These are phyloP conservation scores for Scheffersomyces cryptocercus DNA, from an alignment of 1,139 yeast genomes.

Conservation along the genomic window DNA sequence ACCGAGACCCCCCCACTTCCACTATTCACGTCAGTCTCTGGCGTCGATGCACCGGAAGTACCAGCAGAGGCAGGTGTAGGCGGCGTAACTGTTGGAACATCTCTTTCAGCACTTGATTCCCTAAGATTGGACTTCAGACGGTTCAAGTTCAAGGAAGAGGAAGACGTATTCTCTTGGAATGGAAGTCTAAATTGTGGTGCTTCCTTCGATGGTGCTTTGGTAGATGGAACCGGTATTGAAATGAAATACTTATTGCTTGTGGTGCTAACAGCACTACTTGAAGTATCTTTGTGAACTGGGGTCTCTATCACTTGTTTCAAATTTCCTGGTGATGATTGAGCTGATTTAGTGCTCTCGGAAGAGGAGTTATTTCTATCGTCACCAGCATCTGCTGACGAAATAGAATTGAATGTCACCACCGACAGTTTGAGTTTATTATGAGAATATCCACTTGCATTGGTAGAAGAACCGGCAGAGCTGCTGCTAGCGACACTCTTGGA, in stretches of 20 bases:
- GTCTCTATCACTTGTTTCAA: no score
- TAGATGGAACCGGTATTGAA: slow-evolving; percentile 24
- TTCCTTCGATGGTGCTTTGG: slow-evolving; percentile 30
- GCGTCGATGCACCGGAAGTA: background rate
- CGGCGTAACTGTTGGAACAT: slow-evolving; percentile 1
- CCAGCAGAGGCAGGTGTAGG: background rate
- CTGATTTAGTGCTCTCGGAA: background rate
- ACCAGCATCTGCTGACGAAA: slow-evolving; percentile 7
- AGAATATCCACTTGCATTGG: slow-evolving; percentile 1
- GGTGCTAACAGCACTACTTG: background rate
- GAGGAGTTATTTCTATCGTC: background rate
- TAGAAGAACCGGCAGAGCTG: slow-evolving; percentile 7
- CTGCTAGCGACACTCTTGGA: slow-evolving; percentile 6
- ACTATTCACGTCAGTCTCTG: background rate
- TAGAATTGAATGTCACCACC: slow-evolving; percentile 5
- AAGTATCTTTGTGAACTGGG: background rate
- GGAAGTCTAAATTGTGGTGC: slow-evolving; percentile 62
- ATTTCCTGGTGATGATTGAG: no score
- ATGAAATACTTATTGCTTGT: slow-evolving; percentile 13
- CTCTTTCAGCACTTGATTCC: slow-evolving; percentile 2
- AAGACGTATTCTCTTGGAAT: slow-evolving; percentile 46
- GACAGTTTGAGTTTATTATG: slow-evolving; percentile 3
- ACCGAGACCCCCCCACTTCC: slow-evolving; percentile 1
- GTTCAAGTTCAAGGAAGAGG: slow-evolving; percentile 1
- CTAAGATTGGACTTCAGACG: background rate